These are phyloP conservation scores for Candida corydali DNA, from an alignment of 805 yeast genomes.

Conservation along the genomic window DNA sequence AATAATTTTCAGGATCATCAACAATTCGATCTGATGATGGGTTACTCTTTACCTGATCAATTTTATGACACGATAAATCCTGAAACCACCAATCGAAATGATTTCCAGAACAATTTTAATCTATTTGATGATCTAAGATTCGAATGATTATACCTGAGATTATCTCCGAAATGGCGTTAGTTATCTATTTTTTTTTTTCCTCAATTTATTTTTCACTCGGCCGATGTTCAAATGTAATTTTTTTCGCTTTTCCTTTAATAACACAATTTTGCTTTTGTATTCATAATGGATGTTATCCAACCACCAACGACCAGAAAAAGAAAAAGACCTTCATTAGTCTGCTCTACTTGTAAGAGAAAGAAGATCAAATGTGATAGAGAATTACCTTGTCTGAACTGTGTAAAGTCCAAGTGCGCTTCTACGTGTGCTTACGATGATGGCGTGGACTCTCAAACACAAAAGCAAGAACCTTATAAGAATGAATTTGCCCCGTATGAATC, in stretches of 20 bases:
- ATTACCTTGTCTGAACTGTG: constrained; percentile 31
- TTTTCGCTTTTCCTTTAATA: too few species aligned
- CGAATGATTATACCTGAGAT: too few species aligned
- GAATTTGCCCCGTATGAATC: constrained; percentile 14
- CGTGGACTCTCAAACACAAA: neutral
- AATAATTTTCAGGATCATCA: neutral
- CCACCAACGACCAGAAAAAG: constrained; percentile 15
- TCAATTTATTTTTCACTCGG: neutral
- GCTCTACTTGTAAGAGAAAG: constrained; percentile 27
- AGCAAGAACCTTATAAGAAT: neutral
- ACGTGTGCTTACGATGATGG: constrained; percentile 7
- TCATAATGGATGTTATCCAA: neutral
- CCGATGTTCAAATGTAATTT: neutral
- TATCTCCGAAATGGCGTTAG: neutral
- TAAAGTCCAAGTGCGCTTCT: constrained; percentile 20
- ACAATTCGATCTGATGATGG: constrained; percentile 1
- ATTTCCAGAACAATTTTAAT: too few species aligned
- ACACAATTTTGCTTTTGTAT: too few species aligned
- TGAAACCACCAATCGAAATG: neutral
- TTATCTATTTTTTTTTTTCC: too few species aligned
- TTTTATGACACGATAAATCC: neutral
- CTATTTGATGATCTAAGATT: neutral
- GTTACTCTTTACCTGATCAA: constrained; percentile 1
- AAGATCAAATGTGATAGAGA: constrained; percentile 33
- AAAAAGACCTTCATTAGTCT: constrained; percentile 34